Evolutionary conservation across 169 alveolate genomes (phyloP).

Genomic region (Plasmodium cynomolgi): DNA sequence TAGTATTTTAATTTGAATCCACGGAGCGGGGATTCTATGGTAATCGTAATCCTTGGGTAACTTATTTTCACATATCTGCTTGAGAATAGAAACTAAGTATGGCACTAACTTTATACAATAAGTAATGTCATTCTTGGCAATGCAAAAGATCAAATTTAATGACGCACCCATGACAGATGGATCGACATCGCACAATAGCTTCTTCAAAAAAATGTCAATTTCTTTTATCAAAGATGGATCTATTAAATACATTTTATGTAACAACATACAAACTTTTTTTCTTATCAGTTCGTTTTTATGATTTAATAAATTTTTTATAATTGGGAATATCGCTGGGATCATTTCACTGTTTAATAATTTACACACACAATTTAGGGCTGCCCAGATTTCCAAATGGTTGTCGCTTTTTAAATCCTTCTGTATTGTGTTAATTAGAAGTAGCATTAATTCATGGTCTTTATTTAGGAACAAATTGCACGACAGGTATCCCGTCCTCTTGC

Average conservation of each 20-base stretch:
- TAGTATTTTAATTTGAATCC: slow-evolving; percentile 92
- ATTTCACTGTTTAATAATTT: slow-evolving; percentile 92
- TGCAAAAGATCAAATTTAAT: slow-evolving; percentile 88
- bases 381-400: slow-evolving; percentile 90
- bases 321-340: slow-evolving; percentile 91
- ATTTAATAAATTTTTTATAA: slow-evolving; percentile 87
- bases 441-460: slow-evolving; percentile 90
- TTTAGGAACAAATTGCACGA: slow-evolving; percentile 92
- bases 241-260: slow-evolving; percentile 87
- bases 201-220: slow-evolving; percentile 87
- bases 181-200: slow-evolving; percentile 92
- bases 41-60: slow-evolving; percentile 94
- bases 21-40: slow-evolving; percentile 97
- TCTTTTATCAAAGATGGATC: slow-evolving; percentile 82
- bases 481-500: slow-evolving; percentile 91
- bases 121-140: slow-evolving; percentile 81
- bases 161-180: slow-evolving; percentile 97
- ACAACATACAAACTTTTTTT: slow-evolving; percentile 94
- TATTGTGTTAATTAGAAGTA: slow-evolving; percentile 94
- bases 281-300: slow-evolving; percentile 89
- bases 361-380: slow-evolving; percentile 92
- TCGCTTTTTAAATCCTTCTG: slow-evolving; percentile 93
- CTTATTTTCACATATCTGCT: slow-evolving; percentile 93
- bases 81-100: slow-evolving; percentile 91
- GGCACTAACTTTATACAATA: slow-evolving; percentile 89